These are phyloP conservation scores for Sordariomycetes sp. DNA, from an alignment of 2,329 filamentous ascomycete species.

Conservation along the genomic window DNA sequence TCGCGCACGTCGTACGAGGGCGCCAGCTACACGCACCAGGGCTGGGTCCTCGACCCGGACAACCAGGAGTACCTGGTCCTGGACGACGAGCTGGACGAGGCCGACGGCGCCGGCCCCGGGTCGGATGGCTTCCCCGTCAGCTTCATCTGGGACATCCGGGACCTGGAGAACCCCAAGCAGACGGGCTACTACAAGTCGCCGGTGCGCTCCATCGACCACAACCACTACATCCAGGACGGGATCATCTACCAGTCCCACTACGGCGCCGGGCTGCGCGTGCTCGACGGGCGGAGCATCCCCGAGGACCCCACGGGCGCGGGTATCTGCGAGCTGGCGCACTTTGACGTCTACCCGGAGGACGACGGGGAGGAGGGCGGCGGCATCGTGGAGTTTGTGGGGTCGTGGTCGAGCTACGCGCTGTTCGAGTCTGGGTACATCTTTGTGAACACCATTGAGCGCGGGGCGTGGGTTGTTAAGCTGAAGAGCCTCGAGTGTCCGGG, in stretches of 20 bases:
- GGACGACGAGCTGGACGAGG: conserved; percentile 44
- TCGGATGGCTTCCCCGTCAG: conserved; percentile 33
- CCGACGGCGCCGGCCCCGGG: conserved; percentile 23
- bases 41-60: conserved; percentile 36
- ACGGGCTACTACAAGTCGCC: conserved; percentile 30
- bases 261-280: conserved; percentile 32
- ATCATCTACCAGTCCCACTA: conserved; percentile 39
- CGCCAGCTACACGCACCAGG: conserved; percentile 48
- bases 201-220: conserved; percentile 33
- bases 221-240: conserved; percentile 34
- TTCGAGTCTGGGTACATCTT: conserved; percentile 38
- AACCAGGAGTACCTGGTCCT: conserved; percentile 35
- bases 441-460: conserved; percentile 41
- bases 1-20: conserved; percentile 45
- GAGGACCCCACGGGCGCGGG: conserved; percentile 30
- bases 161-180: conserved; percentile 28
- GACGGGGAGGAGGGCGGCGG: conserved; percentile 26
- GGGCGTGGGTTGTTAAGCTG: conserved; percentile 34
- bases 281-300: conserved; percentile 23
- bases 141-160: conserved; percentile 38
- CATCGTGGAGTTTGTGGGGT: conserved; percentile 26
- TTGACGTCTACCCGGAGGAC: conserved; percentile 40
- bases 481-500: conserved; percentile 5
- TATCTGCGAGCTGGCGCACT: conserved; percentile 36
- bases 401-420: conserved; percentile 36